Evolutionary conservation across 148 eudicot species (phyloP).

Genomic region (Heliamphora exappendiculata): DNA sequence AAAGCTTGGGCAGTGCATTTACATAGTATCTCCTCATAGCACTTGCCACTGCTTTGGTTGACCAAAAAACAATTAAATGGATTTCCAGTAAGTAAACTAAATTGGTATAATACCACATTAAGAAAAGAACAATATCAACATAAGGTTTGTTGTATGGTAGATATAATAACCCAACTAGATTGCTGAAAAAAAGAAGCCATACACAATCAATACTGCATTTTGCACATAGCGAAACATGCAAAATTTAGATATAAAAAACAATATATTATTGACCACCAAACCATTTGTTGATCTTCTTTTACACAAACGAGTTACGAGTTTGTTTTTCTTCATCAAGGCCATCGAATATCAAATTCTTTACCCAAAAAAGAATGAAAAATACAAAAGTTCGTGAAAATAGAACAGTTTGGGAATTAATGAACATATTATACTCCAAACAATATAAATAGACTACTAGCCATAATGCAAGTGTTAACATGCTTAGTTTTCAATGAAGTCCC

Average conservation of each 20-base stretch:
- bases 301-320: not conserved
- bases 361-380: not conserved
- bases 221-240: not conserved
- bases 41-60: conserved; percentile 9
- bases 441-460: not conserved
- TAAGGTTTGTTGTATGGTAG: not conserved
- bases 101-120: not conserved
- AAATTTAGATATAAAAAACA: not conserved
- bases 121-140: not conserved
- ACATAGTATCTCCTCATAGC: not conserved
- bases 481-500: not conserved
- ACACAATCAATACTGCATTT: not conserved
- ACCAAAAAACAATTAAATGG: not conserved
- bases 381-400: not conserved
- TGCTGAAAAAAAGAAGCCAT: not conserved
- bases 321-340: not conserved
- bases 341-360: not conserved
- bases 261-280: not conserved
- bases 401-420: not conserved
- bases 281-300: not conserved
- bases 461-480: not conserved
- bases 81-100: not conserved
- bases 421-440: not conserved
- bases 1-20: conserved; percentile 11
- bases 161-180: not conserved